Conservation (phyloP, 2,329 filamentous ascomycete genomes). For the Arthrobotrys entomopaga region DNA sequence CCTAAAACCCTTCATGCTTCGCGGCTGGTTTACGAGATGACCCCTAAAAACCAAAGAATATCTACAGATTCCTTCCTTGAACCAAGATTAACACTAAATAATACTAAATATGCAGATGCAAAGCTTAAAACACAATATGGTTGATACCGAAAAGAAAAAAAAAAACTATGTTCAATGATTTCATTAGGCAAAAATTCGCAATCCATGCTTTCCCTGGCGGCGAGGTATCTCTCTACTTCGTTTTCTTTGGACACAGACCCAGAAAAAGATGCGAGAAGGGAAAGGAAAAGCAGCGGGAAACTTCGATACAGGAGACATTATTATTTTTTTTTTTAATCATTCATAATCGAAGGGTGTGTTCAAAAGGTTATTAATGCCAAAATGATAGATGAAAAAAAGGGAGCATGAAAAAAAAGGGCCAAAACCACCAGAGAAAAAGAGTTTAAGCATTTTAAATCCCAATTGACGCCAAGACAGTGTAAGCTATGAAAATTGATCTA, state of each 20-base stretch:
- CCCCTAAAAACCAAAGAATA: too few species aligned
- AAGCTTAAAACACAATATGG: conserved; percentile 23
- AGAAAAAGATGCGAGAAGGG: not conserved
- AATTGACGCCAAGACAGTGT: conserved; percentile 55
- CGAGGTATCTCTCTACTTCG: conserved; percentile 15
- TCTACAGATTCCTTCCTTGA: too few species aligned
- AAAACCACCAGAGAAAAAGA: conserved; percentile 34
- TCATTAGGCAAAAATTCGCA: conserved; percentile 52
- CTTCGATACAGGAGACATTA: conserved; percentile 22
- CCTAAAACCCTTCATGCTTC: too few species aligned
- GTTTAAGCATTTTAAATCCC: conserved; percentile 53
- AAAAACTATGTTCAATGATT: conserved; percentile 53
- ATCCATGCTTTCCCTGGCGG: conserved; percentile 42
- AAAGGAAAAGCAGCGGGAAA: conserved; percentile 18
- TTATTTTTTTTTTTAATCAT: conserved; percentile 17
- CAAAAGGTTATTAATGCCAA: conserved; percentile 48
- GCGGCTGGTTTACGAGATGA: too few species aligned
- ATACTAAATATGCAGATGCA: conserved; percentile 22
- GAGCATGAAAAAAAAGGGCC: not conserved
- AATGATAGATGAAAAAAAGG: conserved; percentile 2
- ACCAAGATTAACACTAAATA: too few species aligned
- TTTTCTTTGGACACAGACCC: conserved; percentile 5
- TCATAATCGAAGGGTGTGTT: conserved; percentile 23
- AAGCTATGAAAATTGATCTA: conserved; percentile 49
- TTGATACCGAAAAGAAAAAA: conserved; percentile 21